phyloP scores from a whole-genome alignment of 2,329 filamentous ascomycete genomes.

The Dryadomyces quercivorus region DNA sequence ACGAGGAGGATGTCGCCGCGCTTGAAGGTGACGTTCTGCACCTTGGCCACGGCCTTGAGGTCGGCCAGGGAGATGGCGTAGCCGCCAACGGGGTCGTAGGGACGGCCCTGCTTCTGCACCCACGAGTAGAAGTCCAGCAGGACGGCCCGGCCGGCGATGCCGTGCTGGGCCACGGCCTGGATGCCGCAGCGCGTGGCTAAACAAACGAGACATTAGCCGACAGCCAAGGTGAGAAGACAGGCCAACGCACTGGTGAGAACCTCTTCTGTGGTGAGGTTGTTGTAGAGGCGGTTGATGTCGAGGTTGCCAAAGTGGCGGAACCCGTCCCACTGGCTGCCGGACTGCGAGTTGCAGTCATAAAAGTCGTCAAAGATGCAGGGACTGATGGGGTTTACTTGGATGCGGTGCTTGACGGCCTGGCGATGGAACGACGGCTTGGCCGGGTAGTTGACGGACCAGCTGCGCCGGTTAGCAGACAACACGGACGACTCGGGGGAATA shows the following conservation, averaged over 20 bases:
- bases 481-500: neutral
- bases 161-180: constrained; percentile 22
- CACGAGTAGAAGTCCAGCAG: constrained; percentile 35
- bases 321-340: constrained; percentile 10
- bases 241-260: neutral
- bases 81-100: constrained; percentile 23
- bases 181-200: constrained; percentile 3
- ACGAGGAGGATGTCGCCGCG: constrained; percentile 45
- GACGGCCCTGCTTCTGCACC: constrained; percentile 27
- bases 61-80: constrained; percentile 28
- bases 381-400: neutral
- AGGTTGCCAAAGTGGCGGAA: constrained; percentile 6
- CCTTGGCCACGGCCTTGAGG: constrained; percentile 30
- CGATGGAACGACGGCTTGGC: constrained; percentile 4
- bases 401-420: neutral
- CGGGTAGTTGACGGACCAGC: constrained; percentile 12
- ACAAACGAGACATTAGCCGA: neutral
- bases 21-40: constrained; percentile 24
- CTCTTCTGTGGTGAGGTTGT: neutral
- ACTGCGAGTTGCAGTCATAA: constrained; percentile 8
- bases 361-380: constrained; percentile 6
- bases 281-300: constrained; percentile 1
- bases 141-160: constrained; percentile 37
- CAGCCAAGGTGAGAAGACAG: neutral
- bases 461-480: neutral